Conservation (phyloP, 2,329 filamentous ascomycete genomes). For the Fusarium sp. region DNA sequence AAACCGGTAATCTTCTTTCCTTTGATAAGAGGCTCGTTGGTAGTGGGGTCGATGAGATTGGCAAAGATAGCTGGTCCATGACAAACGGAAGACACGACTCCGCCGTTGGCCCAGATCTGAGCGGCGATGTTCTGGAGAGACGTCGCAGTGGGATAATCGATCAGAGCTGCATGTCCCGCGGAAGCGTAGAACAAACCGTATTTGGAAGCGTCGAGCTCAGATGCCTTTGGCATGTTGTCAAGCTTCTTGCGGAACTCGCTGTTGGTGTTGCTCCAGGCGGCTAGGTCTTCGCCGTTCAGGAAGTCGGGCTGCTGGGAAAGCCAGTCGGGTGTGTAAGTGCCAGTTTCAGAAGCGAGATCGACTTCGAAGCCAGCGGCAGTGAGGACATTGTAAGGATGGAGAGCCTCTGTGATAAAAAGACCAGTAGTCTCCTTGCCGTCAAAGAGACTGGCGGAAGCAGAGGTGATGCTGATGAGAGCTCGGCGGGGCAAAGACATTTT, state of each 20-base stretch:
- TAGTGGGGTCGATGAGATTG: conserved; percentile 6
- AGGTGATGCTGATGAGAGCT: conserved; percentile 26
- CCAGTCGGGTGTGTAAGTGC: conserved; percentile 12
- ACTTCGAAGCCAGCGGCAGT: conserved; percentile 14
- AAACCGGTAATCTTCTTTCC: conserved; percentile 14
- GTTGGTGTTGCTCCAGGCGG: conserved; percentile 51
- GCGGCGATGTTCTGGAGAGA: conserved; percentile 10
- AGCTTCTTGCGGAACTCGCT: conserved; percentile 59
- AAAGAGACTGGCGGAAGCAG: conserved; percentile 20
- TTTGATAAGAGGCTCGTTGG: conserved; percentile 18
- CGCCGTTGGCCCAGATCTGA: conserved; percentile 6
- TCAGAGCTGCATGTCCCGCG: conserved; percentile 18
- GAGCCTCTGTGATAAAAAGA: conserved; percentile 8
- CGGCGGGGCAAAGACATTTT: conserved; percentile 20
- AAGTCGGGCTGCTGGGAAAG: conserved; percentile 19
- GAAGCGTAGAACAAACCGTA: conserved; percentile 38
- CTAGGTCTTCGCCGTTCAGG: conserved; percentile 13
- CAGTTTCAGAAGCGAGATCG: conserved; percentile 10
- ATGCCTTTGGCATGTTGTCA: conserved; percentile 54
- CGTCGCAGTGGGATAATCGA: conserved; percentile 16
- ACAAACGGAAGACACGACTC: conserved; percentile 12
- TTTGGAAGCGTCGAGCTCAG: conserved; percentile 40
- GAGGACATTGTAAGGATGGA: conserved; percentile 16
- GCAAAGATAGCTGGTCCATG: conserved; percentile 16
- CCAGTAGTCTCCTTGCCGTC: conserved; percentile 17